Evolutionary conservation across 1,139 yeast species (phyloP).

Genomic region (Kurtzmaniella quercitrusa): DNA sequence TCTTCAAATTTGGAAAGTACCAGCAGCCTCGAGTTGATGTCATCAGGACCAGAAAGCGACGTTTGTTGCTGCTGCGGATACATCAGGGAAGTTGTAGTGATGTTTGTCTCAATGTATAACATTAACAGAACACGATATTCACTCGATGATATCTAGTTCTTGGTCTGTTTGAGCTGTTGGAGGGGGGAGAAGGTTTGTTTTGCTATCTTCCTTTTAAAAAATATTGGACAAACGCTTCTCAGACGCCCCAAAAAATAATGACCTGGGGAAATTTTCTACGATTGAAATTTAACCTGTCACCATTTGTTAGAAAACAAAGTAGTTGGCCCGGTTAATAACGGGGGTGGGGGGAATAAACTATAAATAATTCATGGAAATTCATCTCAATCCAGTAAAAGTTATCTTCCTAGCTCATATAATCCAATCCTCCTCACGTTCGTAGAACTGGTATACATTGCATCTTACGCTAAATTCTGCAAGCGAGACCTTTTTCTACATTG

Average conservation of each 20-base stretch:
- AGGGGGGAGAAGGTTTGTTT: background rate
- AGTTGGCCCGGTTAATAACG: no score
- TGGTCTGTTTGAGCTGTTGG: background rate
- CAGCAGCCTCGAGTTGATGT: conserved; percentile 5
- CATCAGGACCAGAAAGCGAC: conserved; percentile 3
- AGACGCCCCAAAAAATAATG: background rate
- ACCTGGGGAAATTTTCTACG: background rate
- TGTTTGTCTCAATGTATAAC: background rate
- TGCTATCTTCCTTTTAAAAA: background rate
- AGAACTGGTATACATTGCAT: no score
- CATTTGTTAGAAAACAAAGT: no score
- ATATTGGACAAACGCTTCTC: background rate
- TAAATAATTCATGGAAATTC: no score
- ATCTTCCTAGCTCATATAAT: no score
- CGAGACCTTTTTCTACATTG: background rate
- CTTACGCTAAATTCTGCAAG: background rate
- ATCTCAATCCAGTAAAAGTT: no score
- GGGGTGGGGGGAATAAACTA: no score
- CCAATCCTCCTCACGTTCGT: no score
- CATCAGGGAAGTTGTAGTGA: background rate
- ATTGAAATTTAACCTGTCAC: no score
- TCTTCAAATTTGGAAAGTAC: conserved; percentile 25
- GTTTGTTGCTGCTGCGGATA: conserved; percentile 7
- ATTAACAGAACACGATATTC: background rate
- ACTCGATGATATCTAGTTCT: background rate